These are phyloP conservation scores for Thermothelomyces thermophilus DNA, from an alignment of 2,329 filamentous ascomycete genomes.

Conservation along the genomic window DNA sequence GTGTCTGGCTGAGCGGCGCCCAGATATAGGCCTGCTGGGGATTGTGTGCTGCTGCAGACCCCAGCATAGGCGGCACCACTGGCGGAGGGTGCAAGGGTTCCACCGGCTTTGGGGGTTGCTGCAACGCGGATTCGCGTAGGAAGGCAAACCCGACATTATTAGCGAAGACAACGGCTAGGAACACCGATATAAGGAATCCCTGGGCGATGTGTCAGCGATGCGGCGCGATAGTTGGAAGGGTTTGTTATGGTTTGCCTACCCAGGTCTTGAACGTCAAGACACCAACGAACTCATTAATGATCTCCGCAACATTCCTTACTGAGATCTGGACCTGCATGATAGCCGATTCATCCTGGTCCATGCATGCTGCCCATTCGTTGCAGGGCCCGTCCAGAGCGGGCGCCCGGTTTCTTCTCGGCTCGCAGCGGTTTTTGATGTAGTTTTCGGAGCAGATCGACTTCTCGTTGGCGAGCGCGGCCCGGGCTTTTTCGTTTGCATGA, in stretches of 20 bases:
- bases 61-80: conserved; percentile 24
- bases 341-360: conserved; percentile 72
- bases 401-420: conserved; percentile 51
- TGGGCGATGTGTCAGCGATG: conserved; percentile 25
- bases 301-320: conserved; percentile 81
- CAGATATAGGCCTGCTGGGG: conserved; percentile 41
- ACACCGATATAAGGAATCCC: conserved; percentile 46
- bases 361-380: conserved; percentile 77
- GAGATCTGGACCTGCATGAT: conserved; percentile 75
- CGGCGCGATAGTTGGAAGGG: conserved; percentile 4
- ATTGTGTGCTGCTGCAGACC: conserved; percentile 25
- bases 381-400: conserved; percentile 71
- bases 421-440: conserved; percentile 72
- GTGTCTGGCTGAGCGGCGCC: conserved; percentile 44
- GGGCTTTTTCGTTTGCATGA: conserved; percentile 61
- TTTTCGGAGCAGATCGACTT: conserved; percentile 68
- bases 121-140: conserved; percentile 28
- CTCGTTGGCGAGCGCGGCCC: conserved; percentile 62
- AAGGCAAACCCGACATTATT: conserved; percentile 44
- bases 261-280: conserved; percentile 77
- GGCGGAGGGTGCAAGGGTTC: conserved; percentile 26
- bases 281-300: conserved; percentile 90
- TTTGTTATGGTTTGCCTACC: conserved; percentile 40
- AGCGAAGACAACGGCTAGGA: conserved; percentile 42
- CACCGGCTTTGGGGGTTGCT: conserved; percentile 22